Base-by-base conservation (phyloP, 805 yeast species). In the Yarrowia osloensis region DNA sequence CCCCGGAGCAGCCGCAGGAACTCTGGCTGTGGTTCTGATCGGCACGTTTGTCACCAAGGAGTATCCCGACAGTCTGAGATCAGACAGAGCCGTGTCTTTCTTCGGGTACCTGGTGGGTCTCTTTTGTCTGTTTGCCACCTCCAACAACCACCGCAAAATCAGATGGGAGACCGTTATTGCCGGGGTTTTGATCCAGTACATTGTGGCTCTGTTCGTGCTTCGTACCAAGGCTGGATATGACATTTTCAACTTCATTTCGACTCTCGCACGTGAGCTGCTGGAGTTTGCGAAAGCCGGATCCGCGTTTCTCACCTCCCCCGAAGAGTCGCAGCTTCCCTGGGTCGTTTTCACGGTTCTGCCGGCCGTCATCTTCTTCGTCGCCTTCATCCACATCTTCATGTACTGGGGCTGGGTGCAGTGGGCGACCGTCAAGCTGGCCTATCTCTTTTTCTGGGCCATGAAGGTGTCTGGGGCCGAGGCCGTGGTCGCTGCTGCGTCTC, bases 401-500 rank as follows among this genome's bases (percentile, higher is more conserved):
- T 85, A 86, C 76, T 82, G 79, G 74, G 88, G 88, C 17, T 77
- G 82, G 33, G 78, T 86, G 61, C 89, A 86, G 73, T 86, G 88
- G 89, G 77, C 77, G 54, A 80, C 86, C 65, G 80, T 80, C 50
- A 86, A 86, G 73, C 83, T 84, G 69, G 85, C 88, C 19, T 75
- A 76, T 70, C 81, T 85, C 70, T 85, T 86, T 78, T 85, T 82
- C 78, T 86, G 88, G 88, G 74, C 85, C 35, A 80, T 85, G 79
- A 77, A 80, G 68, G 82, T 85, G 22, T 80, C 85, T 31, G 89
- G 89, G 71, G 87, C 88, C 63, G 89, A 86, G 73, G 85, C 88
- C 29, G 84, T 85, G 55, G 86, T 85, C 29, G 87, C 88, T 4
- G 87, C 88, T 47, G 88, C 88, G 0, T 82, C 88, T 35, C 89